These are phyloP conservation scores for Phytophthora fragariae DNA, from an alignment of 352 stramenopile genomes.

Conservation along the genomic window DNA sequence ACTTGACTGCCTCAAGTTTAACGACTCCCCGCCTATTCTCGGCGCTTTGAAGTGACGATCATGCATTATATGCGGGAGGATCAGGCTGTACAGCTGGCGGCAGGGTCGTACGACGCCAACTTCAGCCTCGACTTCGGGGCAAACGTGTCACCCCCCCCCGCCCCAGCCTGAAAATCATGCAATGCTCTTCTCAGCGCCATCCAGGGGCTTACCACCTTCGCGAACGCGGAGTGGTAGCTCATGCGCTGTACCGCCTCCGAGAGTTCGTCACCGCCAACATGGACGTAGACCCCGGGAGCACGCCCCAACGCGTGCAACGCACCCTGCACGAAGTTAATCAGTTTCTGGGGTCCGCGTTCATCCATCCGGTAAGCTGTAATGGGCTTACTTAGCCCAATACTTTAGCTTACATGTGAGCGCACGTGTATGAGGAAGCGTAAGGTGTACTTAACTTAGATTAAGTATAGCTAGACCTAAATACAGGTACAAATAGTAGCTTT, in stretches of 20 bases:
- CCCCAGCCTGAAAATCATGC: background rate
- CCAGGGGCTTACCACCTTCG: background rate
- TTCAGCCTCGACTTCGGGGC: conserved; percentile 3
- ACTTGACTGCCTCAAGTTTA: background rate
- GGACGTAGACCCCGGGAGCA: background rate
- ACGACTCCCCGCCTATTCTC: background rate
- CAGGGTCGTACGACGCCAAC: background rate
- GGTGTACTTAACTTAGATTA: no score
- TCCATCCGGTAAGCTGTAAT: background rate
- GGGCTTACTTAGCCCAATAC: no score
- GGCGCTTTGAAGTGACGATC: background rate
- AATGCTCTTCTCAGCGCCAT: background rate
- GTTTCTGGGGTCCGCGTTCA: background rate
- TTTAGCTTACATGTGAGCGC: no score
- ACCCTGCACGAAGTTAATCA: background rate
- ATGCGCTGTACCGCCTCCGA: background rate
- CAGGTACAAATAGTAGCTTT: no score
- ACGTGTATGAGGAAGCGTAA: no score
- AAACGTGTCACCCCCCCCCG: background rate
- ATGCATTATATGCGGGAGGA: background rate
- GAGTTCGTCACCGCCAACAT: conserved; percentile 2
- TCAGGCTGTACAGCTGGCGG: background rate
- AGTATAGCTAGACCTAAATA: no score
- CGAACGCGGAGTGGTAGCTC: background rate
- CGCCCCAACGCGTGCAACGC: background rate